These are phyloP conservation scores for Aphanocladium album DNA, from an alignment of 2,329 filamentous ascomycete species.

Conservation along the genomic window DNA sequence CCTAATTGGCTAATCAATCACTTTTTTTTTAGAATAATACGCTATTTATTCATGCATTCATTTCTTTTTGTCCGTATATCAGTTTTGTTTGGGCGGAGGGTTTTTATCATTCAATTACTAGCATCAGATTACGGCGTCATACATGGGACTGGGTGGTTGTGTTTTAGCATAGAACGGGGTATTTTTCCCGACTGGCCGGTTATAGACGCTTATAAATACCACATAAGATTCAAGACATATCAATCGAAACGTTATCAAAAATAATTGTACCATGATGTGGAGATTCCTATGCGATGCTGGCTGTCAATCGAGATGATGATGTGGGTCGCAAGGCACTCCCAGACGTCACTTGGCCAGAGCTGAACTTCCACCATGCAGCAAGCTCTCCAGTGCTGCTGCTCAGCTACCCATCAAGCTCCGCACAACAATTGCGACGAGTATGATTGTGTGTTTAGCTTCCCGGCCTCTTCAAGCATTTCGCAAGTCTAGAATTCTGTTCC, in stretches of 20 bases:
- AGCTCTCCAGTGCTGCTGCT: neutral
- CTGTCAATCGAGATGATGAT: too few relatives aligned
- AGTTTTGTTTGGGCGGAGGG: too few relatives aligned
- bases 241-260: neutral
- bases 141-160: neutral
- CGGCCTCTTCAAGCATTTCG: neutral
- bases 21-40: neutral
- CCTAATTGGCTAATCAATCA: neutral
- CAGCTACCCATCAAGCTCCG: neutral
- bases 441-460: neutral
- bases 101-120: neutral
- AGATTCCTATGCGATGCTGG: too few relatives aligned
- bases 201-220: neutral
- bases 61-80: too few relatives aligned
- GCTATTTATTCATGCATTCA: neutral
- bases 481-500: neutral
- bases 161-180: slow-evolving; percentile 5
- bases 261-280: too few relatives aligned
- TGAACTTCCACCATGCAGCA: neutral
- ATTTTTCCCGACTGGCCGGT: neutral
- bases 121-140: neutral
- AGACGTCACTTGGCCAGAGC: neutral
- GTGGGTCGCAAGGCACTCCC: neutral
- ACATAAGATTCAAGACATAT: neutral
- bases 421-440: neutral